These are phyloP conservation scores for Saccharum spontaneum DNA, from an alignment of 176 grass and related monocot genomes.

Conservation along the genomic window DNA sequence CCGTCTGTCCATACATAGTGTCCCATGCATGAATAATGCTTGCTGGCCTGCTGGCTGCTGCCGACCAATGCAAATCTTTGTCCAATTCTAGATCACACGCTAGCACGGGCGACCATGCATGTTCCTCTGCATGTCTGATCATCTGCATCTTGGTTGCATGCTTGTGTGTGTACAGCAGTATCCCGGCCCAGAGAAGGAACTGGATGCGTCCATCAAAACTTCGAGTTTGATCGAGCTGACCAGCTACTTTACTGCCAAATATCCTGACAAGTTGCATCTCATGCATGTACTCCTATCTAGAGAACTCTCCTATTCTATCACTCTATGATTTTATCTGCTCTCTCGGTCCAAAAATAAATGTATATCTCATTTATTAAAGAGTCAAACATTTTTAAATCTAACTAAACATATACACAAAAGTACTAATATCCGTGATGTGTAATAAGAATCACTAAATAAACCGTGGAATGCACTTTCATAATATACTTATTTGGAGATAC, in stretches of 20 bases:
- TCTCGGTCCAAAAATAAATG: too few relatives aligned
- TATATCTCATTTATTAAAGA: too few relatives aligned
- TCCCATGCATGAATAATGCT: background rate
- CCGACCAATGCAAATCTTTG: conserved; percentile 30
- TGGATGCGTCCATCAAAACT: background rate
- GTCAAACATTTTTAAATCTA: too few relatives aligned
- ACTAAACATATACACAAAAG: too few relatives aligned
- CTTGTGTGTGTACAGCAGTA: background rate
- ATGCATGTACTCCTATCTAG: background rate
- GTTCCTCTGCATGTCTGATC: background rate
- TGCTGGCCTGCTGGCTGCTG: conserved; percentile 2
- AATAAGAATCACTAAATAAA: too few relatives aligned
- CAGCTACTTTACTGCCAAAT: background rate
- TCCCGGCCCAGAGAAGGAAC: background rate
- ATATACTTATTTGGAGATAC: too few relatives aligned
- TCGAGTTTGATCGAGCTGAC: background rate
- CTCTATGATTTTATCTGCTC: too few relatives aligned
- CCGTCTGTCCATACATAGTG: background rate
- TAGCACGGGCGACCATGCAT: background rate
- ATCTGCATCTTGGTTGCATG: background rate
- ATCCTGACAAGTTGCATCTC: background rate
- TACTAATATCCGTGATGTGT: too few relatives aligned
- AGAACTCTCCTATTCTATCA: too few relatives aligned
- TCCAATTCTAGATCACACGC: background rate
- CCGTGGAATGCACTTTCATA: too few relatives aligned